Base-by-base conservation (phyloP, 1,284 basidiomycete species). In the Flammula alnicola region DNA sequence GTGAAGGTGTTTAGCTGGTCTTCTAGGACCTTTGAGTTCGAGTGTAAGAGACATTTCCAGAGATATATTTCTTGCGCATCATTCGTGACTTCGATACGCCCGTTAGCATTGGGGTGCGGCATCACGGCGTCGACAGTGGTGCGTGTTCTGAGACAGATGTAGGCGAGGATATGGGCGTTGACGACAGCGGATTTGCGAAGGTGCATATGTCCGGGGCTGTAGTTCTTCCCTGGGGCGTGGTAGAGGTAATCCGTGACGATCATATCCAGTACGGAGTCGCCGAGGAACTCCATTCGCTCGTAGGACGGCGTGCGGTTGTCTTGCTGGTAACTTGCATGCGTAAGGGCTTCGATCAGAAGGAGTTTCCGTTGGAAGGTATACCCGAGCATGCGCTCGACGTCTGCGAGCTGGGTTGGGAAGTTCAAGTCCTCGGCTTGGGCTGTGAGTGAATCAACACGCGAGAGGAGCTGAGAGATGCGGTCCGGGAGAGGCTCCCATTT, bases 211-310 rank as follows among this genome's bases (percentile, higher is more conserved):
- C 86, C 83, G 0, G 87, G 88, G 25, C 74, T 70, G 58, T 86
- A 88, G 11, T 78, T 61, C 64, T 83, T 86, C 6, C 79, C 82
- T 0, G 80, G 75, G 1, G 78, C 81, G 39, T 74, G 78, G 62
- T 84, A 90, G 4, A 90, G 68, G 58, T 75, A 80, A 57, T 88
- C 79, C 9, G 79, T 84, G 44, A 88, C 81, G 36, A 89, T 64
- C 80, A 88, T 86, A 48, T 83, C 80, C 17, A 83, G 74, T 0
- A 88, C 78, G 1, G n/a, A n/a, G n/a, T n/a, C n/a, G 2, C 91
- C 91, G 1, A 93, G 78, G 61, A 92, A 93, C 59, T 93, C 90
- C 70, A 93, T 80, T 10, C 91, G 78, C 61, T 93, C 89, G 62
- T 93, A 93, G 6, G 87, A 91, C 5, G 83, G 70, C 0, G 83